Evolutionary conservation across 768 basidiomycete species (phyloP).

Genomic region (Suillus spraguei): DNA sequence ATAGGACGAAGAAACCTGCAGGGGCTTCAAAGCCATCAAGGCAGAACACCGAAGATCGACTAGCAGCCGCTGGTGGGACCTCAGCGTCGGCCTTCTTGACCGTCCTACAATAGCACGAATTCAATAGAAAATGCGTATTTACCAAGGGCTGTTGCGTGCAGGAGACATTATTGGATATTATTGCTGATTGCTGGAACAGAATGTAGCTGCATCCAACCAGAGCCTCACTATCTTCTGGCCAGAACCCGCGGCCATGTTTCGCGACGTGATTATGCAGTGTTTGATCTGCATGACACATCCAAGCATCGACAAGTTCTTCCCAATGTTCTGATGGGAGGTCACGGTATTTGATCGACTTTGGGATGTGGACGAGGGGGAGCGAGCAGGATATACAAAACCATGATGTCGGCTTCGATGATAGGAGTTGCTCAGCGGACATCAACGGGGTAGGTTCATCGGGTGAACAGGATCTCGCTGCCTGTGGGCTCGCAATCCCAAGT

Average conservation of each 20-base stretch:
- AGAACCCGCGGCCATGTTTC: slow-evolving; percentile 68
- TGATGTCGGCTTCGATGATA: slow-evolving; percentile 52
- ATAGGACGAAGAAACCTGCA: slow-evolving; percentile 47
- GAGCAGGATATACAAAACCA: slow-evolving; percentile 84
- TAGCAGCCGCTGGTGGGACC: slow-evolving; percentile 61
- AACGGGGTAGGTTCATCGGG: slow-evolving; percentile 46
- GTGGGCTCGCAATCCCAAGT: slow-evolving; percentile 41
- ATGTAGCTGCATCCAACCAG: slow-evolving; percentile 92
- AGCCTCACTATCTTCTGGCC: slow-evolving; percentile 72
- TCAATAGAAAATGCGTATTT: slow-evolving; percentile 36
- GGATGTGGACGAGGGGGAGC: slow-evolving; percentile 60
- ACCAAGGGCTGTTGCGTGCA: slow-evolving; percentile 51
- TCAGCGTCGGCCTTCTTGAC: slow-evolving; percentile 93
- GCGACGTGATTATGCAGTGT: slow-evolving; percentile 71
- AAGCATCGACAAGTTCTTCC: slow-evolving; percentile 95
- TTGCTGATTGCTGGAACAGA: slow-evolving; percentile 46
- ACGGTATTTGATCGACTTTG: slow-evolving; percentile 57
- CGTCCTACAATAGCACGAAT: slow-evolving; percentile 52
- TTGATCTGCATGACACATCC: slow-evolving; percentile 98
- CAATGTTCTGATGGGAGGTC: slow-evolving; percentile 96
- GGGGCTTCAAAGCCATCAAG: slow-evolving; percentile 51
- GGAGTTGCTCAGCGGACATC: slow-evolving; percentile 72
- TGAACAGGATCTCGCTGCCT: slow-evolving; percentile 4
- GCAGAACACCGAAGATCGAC: slow-evolving; percentile 24
- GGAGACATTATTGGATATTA: slow-evolving; percentile 2